phyloP scores from a whole-genome alignment of 2,329 filamentous ascomycete genomes.

The Blastomyces percursus region DNA sequence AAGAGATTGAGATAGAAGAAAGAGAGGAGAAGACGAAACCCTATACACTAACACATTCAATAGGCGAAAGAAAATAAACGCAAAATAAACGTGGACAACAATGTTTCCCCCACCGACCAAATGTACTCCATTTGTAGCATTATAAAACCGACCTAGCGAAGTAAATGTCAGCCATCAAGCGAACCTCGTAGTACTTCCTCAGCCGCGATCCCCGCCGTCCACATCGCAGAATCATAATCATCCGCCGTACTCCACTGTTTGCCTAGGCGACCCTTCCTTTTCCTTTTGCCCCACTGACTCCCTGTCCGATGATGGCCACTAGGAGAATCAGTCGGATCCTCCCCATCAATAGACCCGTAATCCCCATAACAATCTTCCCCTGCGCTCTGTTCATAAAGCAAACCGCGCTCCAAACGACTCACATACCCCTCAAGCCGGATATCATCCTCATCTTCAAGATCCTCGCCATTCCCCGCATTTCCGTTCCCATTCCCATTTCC shows the following conservation, averaged over 20 bases:
- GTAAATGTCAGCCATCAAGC: constrained; percentile 5
- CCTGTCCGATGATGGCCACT: neutral
- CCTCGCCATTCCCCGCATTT: neutral
- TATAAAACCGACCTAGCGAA: neutral
- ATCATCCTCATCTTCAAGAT: constrained; percentile 15
- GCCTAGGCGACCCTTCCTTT: neutral
- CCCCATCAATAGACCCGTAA: constrained; percentile 8
- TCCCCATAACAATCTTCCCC: constrained; percentile 10
- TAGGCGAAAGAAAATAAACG: neutral
- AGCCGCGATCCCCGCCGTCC: constrained; percentile 14
- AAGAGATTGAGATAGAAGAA: no score
- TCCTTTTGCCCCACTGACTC: neutral
- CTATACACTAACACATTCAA: no score
- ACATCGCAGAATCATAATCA: constrained; percentile 14
- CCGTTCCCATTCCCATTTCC: neutral
- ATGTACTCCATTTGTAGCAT: neutral
- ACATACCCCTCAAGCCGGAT: constrained; percentile 17
- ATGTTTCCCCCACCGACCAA: no score
- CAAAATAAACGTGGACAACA: neutral
- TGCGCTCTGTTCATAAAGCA: constrained; percentile 17
- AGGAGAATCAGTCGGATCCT: neutral
- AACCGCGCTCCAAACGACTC: constrained; percentile 17
- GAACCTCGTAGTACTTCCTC: constrained; percentile 12
- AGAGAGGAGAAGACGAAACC: neutral
- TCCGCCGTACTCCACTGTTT: constrained; percentile 2